Percentiles rank a stretch among this genome's conserved stretches.
Conservation (phyloP, 2,329 filamentous ascomycete genomes). For the Sclerotinia glacialis region DNA sequence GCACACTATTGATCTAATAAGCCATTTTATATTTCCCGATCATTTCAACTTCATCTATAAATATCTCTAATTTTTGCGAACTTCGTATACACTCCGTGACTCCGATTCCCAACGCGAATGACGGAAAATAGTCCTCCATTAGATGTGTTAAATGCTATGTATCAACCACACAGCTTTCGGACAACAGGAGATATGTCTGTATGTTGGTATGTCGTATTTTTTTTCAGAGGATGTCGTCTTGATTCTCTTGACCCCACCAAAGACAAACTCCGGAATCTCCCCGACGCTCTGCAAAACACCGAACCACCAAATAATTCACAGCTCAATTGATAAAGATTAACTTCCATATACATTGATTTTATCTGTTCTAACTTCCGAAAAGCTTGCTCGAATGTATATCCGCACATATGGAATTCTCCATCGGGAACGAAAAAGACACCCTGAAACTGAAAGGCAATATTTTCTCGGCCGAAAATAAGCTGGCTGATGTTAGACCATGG, state of each 20-base stretch:
- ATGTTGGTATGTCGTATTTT: neutral
- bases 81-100: neutral
- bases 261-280: constrained; percentile 5
- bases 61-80: too few relatives aligned
- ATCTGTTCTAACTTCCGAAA: neutral
- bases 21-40: too few relatives aligned
- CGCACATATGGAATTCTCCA: neutral
- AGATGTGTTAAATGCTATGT: neutral
- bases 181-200: neutral
- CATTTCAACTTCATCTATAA: too few relatives aligned
- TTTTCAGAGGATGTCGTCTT: neutral
- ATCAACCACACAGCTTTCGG: neutral
- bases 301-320: neutral
- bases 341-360: neutral
- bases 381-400: neutral
- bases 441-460: too few relatives aligned
- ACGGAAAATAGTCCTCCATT: neutral
- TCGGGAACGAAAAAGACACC: neutral
- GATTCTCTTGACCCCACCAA: neutral
- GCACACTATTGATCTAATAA: too few relatives aligned
- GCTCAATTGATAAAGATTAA: neutral
- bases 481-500: constrained; percentile 6
- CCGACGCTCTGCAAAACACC: neutral
- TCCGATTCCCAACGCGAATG: neutral
- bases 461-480: neutral